Evolutionary conservation across 106 monocot genomes (phyloP).

Genomic region (Narthecium ossifragum): DNA sequence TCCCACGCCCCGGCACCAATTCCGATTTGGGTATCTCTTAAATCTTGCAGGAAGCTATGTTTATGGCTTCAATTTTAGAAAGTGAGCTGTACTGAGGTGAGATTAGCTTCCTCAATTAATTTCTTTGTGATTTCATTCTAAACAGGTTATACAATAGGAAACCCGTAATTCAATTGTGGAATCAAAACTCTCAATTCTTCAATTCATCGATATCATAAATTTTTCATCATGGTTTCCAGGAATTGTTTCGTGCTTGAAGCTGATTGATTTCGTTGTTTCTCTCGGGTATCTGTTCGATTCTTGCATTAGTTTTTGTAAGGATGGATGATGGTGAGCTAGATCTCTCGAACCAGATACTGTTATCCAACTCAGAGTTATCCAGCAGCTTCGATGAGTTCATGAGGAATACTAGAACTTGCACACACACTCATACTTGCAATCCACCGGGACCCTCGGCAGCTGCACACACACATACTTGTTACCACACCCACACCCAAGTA

Average conservation of each 20-base stretch:
- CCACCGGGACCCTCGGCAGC: conserved; percentile 48
- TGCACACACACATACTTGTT: conserved; percentile 73
- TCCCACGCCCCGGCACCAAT: conserved; percentile 2
- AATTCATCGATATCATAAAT: not conserved
- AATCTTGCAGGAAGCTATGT: not conserved
- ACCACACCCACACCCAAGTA: conserved; percentile 68
- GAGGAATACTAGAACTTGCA: conserved; percentile 54
- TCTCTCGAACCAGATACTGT: conserved; percentile 29
- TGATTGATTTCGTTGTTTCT: no score
- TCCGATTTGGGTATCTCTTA: conserved; percentile 11
- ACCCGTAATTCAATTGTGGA: no score
- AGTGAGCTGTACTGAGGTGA: not conserved
- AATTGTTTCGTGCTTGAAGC: not conserved
- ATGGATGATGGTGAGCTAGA: conserved; percentile 10
- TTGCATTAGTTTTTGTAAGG: not conserved
- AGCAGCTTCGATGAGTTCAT: conserved; percentile 50
- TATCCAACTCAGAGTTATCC: conserved; percentile 30
- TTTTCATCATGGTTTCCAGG: no score
- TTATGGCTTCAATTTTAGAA: not conserved
- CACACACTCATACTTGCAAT: conserved; percentile 86
- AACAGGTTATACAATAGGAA: no score
- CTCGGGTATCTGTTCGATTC: not conserved
- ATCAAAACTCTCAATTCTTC: not conserved
- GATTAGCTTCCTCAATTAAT: conserved; percentile 4
- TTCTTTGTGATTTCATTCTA: not conserved